Percentiles rank a stretch among this genome's conserved stretches.
These are phyloP conservation scores for Diaporthe citrichinensis DNA, from an alignment of 2,329 filamentous ascomycete species.

Conservation along the genomic window DNA sequence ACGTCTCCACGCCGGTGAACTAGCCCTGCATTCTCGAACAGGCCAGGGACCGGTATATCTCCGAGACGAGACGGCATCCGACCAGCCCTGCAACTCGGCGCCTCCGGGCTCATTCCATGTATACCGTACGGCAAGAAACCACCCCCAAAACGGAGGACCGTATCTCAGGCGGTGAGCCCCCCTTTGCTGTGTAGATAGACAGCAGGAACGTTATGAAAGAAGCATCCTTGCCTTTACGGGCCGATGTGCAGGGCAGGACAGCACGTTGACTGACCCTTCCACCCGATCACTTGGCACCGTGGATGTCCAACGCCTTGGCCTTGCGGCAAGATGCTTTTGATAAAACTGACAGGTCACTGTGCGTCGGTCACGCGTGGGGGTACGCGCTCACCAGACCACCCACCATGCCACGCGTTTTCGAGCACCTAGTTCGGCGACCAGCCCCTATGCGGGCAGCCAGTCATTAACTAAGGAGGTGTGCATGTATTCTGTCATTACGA, in stretches of 20 bases:
- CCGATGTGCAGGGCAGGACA: neutral
- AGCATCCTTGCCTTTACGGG: neutral
- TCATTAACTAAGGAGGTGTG: neutral
- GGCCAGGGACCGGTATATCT: slow-evolving; percentile 20
- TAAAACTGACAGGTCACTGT: slow-evolving; percentile 26
- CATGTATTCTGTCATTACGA: neutral
- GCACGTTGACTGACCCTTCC: too few relatives aligned
- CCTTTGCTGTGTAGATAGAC: neutral
- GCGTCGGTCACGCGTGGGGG: slow-evolving; percentile 24
- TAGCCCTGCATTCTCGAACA: slow-evolving; percentile 30
- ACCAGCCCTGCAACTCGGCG: slow-evolving; percentile 5
- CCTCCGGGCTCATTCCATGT: neutral
- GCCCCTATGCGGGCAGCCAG: slow-evolving; percentile 3
- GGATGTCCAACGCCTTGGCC: slow-evolving; percentile 8
- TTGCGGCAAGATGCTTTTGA: slow-evolving; percentile 8
- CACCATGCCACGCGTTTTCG: neutral
- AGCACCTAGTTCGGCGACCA: neutral
- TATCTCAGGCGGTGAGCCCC: slow-evolving; percentile 12
- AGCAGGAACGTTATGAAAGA: neutral
- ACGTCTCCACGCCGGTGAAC: slow-evolving; percentile 33
- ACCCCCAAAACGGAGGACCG: neutral
- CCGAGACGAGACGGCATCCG: slow-evolving; percentile 14
- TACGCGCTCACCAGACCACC: neutral
- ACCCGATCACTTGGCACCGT: slow-evolving; percentile 4
- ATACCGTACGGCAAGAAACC: neutral